Evolutionary conservation across 768 basidiomycete species (phyloP), one percentile per base, ranked within the genome.

Genomic region (Agrocybe praecox): DNA sequence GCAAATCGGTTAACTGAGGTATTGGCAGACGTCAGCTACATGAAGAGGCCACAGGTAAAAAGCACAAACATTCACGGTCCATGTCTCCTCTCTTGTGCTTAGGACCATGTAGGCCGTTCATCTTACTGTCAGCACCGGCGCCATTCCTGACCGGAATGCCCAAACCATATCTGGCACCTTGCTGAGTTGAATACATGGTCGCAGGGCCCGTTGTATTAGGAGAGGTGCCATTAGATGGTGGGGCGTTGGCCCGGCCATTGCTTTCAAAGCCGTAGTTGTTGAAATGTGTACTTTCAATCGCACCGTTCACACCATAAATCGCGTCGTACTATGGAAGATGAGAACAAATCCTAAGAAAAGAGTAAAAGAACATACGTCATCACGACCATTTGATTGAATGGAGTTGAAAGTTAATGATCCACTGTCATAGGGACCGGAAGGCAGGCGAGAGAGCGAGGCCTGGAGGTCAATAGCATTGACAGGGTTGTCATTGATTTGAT

Each of bases 11-110:
- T 99, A 74, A 96, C 95, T 95, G 52, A 0, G 40, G 51, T 50
- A 45, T 26, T 14, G 52, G 2, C 46, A 53, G 55, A 42, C 65
- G 55, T 49, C 55, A 17, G 22, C 34, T 26, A 21, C 36, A 44
- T 23, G 21, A 26, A 52, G 50, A 24, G 46, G 18, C 36, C 22
- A 50, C 47, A 50, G 19, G 32, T 26, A 51, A 43, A 50, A 26
- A 36, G 23, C 42, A 64, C 74, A 66, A 69, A 87, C 83, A 94
- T 80, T 93, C 87, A 64, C 94, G 87, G 70, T 96, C 94, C 67
- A 94, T 82, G 65, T 97, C 93, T 36, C 93, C 93, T 12, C 95
- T 84, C 76, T 96, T 96, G 76, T 96, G 95, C 75, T 96, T 96
- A 50, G 94, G 85, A 44, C 95, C 95, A 65, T 94, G 92, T 45